Conservation (phyloP, 305 asterid genomes). For the Fraxinus sp. region DNA sequence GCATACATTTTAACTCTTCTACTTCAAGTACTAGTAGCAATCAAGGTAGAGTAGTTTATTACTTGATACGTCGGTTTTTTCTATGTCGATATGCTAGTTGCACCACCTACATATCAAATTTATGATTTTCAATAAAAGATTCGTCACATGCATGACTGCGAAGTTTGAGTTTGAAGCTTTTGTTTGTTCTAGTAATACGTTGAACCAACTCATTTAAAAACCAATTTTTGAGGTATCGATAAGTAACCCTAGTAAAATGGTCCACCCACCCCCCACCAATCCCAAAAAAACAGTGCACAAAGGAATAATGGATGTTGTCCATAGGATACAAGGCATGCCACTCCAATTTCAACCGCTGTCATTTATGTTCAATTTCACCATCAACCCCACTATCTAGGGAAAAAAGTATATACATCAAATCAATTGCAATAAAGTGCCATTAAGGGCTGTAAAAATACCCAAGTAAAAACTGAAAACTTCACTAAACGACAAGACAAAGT, state of each 20-base stretch:
- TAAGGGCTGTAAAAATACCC: slow-evolving; percentile 22
- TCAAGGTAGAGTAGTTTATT: background rate
- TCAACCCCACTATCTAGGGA: background rate
- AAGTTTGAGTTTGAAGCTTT: background rate
- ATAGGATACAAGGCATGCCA: background rate
- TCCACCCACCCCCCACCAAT: background rate
- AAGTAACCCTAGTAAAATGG: background rate
- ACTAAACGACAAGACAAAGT: slow-evolving; percentile 36
- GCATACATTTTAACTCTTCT: background rate
- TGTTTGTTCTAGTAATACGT: background rate
- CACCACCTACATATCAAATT: background rate
- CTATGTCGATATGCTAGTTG: background rate
- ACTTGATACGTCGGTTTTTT: background rate
- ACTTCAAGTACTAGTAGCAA: background rate
- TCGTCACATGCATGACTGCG: background rate
- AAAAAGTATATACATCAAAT: slow-evolving; percentile 8
- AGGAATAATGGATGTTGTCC: slow-evolving; percentile 13
- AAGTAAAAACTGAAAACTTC: slow-evolving; percentile 2
- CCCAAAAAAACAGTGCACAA: background rate
- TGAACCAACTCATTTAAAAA: background rate
- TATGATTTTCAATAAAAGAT: background rate
- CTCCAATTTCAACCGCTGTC: slow-evolving; percentile 22
- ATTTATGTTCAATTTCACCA: background rate
- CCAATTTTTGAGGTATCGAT: background rate
- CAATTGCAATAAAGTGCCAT: slow-evolving; percentile 30